phyloP scores from a whole-genome alignment of 768 basidiomycete species.

The Rhodotorula diobovata region DNA sequence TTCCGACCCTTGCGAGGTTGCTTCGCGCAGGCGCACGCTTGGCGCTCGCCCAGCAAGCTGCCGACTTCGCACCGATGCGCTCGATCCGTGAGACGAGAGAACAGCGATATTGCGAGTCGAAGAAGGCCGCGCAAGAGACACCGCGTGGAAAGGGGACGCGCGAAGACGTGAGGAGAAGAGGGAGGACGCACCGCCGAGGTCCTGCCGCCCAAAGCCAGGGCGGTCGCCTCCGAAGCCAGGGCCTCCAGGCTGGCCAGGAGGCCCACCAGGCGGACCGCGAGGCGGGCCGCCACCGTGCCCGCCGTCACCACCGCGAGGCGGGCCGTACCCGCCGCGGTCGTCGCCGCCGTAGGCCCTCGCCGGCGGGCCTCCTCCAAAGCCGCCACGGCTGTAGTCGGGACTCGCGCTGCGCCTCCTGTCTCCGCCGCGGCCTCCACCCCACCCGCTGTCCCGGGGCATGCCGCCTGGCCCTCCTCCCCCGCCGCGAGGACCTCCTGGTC shows the following conservation, averaged over 20 bases:
- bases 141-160: background rate
- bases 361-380: background rate
- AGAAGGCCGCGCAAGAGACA: background rate
- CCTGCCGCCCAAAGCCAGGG: background rate
- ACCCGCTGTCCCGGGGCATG: background rate
- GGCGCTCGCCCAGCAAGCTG: too few species aligned
- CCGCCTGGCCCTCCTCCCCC: background rate
- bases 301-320: background rate
- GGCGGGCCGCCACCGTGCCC: background rate
- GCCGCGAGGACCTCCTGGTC: background rate
- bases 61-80: too few species aligned
- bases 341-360: background rate
- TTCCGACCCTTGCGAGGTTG: too few species aligned
- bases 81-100: background rate
- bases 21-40: too few species aligned
- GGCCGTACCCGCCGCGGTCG: background rate
- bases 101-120: background rate
- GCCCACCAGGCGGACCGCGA: background rate
- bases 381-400: slow-evolving; percentile 2
- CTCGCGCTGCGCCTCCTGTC: slow-evolving; percentile 9
- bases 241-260: background rate
- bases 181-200: slow-evolving; percentile 3
- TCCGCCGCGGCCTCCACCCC: background rate
- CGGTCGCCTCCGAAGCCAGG: background rate
- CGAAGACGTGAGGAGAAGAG: background rate